These are phyloP conservation scores for Echinosophora koreensis DNA, from an alignment of 306 rosid species.

Conservation along the genomic window DNA sequence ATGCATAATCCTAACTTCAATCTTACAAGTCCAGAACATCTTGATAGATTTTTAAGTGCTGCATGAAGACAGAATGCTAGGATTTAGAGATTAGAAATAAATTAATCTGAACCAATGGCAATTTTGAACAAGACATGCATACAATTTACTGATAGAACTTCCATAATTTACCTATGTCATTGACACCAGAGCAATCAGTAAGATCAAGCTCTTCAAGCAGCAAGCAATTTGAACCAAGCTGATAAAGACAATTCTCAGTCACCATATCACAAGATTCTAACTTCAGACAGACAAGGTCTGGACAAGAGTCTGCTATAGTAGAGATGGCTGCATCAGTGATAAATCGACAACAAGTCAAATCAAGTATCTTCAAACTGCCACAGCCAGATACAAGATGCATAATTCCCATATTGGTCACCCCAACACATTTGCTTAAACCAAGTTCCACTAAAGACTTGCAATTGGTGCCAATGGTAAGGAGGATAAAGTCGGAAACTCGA, in stretches of 20 bases:
- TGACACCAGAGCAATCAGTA: constrained; percentile 71
- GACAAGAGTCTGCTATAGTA: constrained; percentile 59
- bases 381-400: constrained; percentile 60
- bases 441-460: constrained; percentile 68
- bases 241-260: constrained; percentile 58
- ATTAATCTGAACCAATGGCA: constrained; percentile 18
- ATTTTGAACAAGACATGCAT: constrained; percentile 8
- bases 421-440: constrained; percentile 76
- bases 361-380: constrained; percentile 62
- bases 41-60: constrained; percentile 67
- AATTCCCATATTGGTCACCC: constrained; percentile 65
- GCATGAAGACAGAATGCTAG: constrained; percentile 39
- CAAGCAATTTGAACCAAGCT: constrained; percentile 60
- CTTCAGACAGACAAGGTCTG: constrained; percentile 63
- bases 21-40: constrained; percentile 58
- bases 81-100: background rate
- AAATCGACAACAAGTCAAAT: constrained; percentile 70
- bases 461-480: constrained; percentile 55
- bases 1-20: constrained; percentile 76
- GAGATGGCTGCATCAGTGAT: constrained; percentile 63
- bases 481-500: constrained; percentile 58
- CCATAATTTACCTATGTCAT: constrained; percentile 57
- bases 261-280: constrained; percentile 73
- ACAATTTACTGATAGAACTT: background rate
- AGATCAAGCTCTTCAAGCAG: constrained; percentile 72